Evolutionary conservation across 1,284 basidiomycete genomes (phyloP).

Genomic region (Vanrija sp.): DNA sequence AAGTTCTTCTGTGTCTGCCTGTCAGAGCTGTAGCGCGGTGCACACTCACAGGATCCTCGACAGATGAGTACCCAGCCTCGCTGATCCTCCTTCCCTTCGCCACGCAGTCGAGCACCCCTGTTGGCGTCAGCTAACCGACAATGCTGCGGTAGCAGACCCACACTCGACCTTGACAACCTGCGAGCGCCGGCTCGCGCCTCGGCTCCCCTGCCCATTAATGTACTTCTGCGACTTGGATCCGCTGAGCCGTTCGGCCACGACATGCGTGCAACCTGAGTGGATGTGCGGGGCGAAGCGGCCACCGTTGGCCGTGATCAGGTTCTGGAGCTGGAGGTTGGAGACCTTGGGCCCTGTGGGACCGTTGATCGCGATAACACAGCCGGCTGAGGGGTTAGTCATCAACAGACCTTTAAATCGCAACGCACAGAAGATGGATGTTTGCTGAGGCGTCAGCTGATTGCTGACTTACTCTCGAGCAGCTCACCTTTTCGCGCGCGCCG

Average conservation of each 20-base stretch:
- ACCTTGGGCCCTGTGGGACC: slow-evolving; percentile 45
- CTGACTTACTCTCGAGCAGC: neutral
- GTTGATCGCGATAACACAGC: slow-evolving; percentile 47
- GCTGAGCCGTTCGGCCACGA: slow-evolving; percentile 42
- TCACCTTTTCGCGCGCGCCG: slow-evolving; percentile 34
- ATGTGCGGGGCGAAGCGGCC: slow-evolving; percentile 38
- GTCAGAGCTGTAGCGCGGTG: neutral
- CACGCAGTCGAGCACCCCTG: slow-evolving; percentile 46
- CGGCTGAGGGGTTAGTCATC: slow-evolving; percentile 18
- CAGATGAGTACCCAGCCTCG: slow-evolving; percentile 43
- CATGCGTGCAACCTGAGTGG: slow-evolving; percentile 41
- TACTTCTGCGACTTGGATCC: slow-evolving; percentile 47
- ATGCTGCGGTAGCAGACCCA: slow-evolving; percentile 30
- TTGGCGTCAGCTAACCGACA: slow-evolving; percentile 6
- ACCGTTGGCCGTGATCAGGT: slow-evolving; percentile 45
- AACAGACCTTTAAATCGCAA: neutral
- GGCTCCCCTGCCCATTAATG: slow-evolving; percentile 40
- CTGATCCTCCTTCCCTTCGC: slow-evolving; percentile 33
- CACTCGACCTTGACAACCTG: slow-evolving; percentile 46
- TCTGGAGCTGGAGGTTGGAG: slow-evolving; percentile 48
- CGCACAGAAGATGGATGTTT: neutral
- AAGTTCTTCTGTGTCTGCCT: slow-evolving; percentile 34
- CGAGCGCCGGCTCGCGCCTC: slow-evolving; percentile 31
- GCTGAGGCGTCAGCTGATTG: neutral
- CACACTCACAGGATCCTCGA: slow-evolving; percentile 42